These are phyloP conservation scores for Ormosia emarginata DNA, from an alignment of 306 rosid species.

Conservation along the genomic window DNA sequence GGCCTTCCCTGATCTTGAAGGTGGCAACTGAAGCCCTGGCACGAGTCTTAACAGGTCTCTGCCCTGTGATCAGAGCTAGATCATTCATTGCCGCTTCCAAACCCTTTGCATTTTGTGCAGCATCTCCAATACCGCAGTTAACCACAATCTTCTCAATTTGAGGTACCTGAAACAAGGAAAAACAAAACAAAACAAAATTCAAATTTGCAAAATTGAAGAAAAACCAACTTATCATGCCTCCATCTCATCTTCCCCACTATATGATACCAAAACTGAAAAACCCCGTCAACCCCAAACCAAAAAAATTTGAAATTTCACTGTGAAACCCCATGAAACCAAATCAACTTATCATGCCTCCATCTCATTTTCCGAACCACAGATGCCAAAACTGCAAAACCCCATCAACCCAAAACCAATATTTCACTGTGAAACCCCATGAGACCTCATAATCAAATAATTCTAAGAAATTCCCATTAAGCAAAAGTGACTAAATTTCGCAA, in stretches of 20 bases:
- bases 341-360: neutral
- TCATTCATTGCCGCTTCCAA: conserved; percentile 90
- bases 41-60: conserved; percentile 87
- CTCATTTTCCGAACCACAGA: neutral
- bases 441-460: neutral
- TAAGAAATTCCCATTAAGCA: neutral
- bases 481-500: neutral
- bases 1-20: conserved; percentile 98
- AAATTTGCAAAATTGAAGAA: conserved; percentile 25
- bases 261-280: neutral
- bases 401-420: neutral
- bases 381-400: neutral
- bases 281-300: neutral
- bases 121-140: conserved; percentile 96
- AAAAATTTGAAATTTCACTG: neutral
- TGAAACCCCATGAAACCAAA: neutral
- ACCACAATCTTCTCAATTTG: conserved; percentile 88
- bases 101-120: conserved; percentile 94
- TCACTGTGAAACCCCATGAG: neutral
- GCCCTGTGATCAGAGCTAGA: conserved; percentile 79
- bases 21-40: conserved; percentile 84
- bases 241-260: neutral
- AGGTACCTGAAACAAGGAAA: conserved; percentile 63
- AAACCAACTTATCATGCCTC: neutral
- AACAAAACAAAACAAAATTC: neutral